Base-by-base conservation (phyloP, 1,284 basidiomycete species). In the Anthracocystis walkeri region DNA sequence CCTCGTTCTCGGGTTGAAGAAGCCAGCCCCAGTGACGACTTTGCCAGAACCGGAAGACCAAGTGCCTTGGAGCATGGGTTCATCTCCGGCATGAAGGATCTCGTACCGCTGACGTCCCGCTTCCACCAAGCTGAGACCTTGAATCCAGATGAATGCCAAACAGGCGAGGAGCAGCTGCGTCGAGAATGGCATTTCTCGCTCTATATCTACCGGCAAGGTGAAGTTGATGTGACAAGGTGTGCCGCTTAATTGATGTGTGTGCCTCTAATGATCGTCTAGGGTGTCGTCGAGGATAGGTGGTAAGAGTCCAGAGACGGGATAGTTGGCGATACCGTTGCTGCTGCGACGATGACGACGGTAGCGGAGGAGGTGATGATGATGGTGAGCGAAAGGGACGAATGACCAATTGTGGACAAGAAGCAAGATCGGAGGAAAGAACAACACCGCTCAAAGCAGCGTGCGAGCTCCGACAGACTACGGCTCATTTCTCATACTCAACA, bases 1-100 rank as follows among this genome's bases (percentile, higher is more conserved):
- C 27, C 78, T 71, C 40, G 80, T 83, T 23, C 75, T 64, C 2
- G 83, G 82, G 56, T 84, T 81, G 61, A 75, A 84, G 55, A 84
- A 85, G 57, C 62, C 53, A 20, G 64, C n/a, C 4, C 83, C 83
- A 2, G 83, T 84, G 23, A 61, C 35, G 18, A 84, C 82, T 42
- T 49, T 56, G 20, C 83, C 80, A 0, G 75, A 75, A 1, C 83
- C 83, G 1, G 76, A 76, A 0, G 75, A 79, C 83, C 83, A 84
- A 11, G 83, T 84, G 27, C 83, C 83, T 23, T 76, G 65, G 0
- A 80, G 62, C 31, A 55, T 58, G 3, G 74, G 55, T 14, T 76
- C 78, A 31, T 75, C 66, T 18, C 72, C 72, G 6, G 62, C 55
- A 4, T 40, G 18, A 1, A 75, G 65, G 2, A 75, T 40, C 16